Percentiles rank a stretch among this genome's conserved stretches.
phyloP scores from a whole-genome alignment of 228 moss, liverwort and hornwort genomes.

The Sphagnum magellanicum region DNA sequence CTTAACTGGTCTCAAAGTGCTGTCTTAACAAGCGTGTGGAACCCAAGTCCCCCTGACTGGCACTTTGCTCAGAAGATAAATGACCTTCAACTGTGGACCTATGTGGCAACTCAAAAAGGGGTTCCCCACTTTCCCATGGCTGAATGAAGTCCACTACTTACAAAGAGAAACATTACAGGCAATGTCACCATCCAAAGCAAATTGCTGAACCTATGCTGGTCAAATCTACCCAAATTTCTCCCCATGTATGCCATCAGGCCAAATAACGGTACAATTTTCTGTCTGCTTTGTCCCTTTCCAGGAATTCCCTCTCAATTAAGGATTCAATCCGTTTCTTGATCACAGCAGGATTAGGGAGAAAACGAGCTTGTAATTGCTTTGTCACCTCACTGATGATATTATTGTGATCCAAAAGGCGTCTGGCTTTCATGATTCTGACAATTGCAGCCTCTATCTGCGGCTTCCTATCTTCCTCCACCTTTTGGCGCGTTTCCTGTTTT shows the following conservation, averaged over 20 bases:
- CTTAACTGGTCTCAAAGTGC: too few species aligned
- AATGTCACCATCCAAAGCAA: background rate
- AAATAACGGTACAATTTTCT: slow-evolving; percentile 85
- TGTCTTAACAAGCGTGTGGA: too few species aligned
- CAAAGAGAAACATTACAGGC: background rate
- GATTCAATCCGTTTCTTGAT: slow-evolving; percentile 96
- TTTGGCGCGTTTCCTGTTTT: slow-evolving; percentile 95
- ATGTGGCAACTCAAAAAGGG: too few species aligned
- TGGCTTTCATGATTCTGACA: slow-evolving; percentile 96
- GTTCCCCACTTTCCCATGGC: background rate
- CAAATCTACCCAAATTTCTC: slow-evolving; percentile 16
- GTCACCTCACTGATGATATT: slow-evolving; percentile 96
- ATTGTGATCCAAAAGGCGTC: slow-evolving; percentile 85
- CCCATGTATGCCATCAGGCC: slow-evolving; percentile 39
- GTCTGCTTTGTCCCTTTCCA: slow-evolving; percentile 85
- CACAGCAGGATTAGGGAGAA: slow-evolving; percentile 87
- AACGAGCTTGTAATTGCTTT: slow-evolving; percentile 87
- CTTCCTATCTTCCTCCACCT: slow-evolving; percentile 94
- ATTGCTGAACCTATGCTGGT: slow-evolving; percentile 6
- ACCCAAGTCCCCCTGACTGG: too few species aligned
- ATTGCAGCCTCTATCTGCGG: slow-evolving; percentile 96
- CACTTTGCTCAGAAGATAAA: too few species aligned
- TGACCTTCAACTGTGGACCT: too few species aligned
- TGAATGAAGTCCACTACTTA: background rate
- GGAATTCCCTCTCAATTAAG: slow-evolving; percentile 89